These are phyloP conservation scores for Pachysolen tannophilus DNA, from an alignment of 805 yeast species.

Conservation along the genomic window DNA sequence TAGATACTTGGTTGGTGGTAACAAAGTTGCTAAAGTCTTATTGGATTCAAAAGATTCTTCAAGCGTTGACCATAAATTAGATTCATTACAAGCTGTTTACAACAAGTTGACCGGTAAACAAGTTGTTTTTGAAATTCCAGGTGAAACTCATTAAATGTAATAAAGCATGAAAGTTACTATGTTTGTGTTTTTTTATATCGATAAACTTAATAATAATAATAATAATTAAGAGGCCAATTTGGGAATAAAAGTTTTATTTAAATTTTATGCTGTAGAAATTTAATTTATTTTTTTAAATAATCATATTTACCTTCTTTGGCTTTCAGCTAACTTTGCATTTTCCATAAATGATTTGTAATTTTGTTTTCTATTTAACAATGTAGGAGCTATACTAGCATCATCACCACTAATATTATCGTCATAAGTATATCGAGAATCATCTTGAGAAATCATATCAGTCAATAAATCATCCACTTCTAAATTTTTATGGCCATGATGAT, in stretches of 20 bases:
- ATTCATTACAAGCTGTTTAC: constrained; percentile 98
- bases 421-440: too few relatives aligned
- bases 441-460: too few relatives aligned
- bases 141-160: constrained; percentile 33
- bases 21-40: constrained; percentile 95
- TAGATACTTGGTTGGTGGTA: constrained; percentile 98
- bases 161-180: too few relatives aligned
- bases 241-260: not conserved
- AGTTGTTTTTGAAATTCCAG: constrained; percentile 94
- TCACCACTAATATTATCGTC: not conserved
- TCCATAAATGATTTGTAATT: constrained; percentile 8
- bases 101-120: constrained; percentile 98
- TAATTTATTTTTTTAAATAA: not conserved
- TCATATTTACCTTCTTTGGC: not conserved
- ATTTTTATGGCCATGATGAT: too few relatives aligned
- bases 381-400: not conserved
- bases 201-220: too few relatives aligned
- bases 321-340: constrained; percentile 4
- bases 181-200: too few relatives aligned
- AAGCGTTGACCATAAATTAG: constrained; percentile 96
- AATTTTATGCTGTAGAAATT: not conserved
- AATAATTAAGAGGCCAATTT: too few relatives aligned
- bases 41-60: constrained; percentile 97
- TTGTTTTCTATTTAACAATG: constrained; percentile 3
- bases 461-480: too few relatives aligned